Evolutionary conservation across 2,329 filamentous ascomycete genomes (phyloP), one percentile per base, ranked within the genome.

Genomic region (Xylariaceae sp.): DNA sequence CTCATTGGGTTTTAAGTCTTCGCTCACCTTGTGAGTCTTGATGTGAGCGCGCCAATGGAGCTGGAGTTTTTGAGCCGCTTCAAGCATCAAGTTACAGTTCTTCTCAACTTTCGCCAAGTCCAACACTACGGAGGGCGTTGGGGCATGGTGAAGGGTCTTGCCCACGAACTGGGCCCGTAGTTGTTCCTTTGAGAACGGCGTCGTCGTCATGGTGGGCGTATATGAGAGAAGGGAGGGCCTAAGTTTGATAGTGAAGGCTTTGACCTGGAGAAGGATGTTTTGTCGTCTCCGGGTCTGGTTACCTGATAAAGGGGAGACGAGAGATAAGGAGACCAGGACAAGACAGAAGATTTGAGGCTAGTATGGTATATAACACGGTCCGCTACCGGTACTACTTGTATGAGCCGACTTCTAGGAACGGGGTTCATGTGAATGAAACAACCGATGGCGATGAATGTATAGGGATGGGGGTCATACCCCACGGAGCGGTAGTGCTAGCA

Each of bases 11-110:
- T 63, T 49, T 40, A 42, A 53, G 49, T 47, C 9, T 44, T 27
- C n/a, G 37, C 65, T 53, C 70, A 86, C 86, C 75, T 94, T 94
- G 70, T 94, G 89, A 27, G 87, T 91, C 72, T 94, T 94, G 56
- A 92, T 83, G 68, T 94, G 89, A 1, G 86, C 85, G 55, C 89
- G 76, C 74, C 89, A 92, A 5, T 77, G 79, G 29, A 91, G 75
- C 0, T 77, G 74, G 11, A 91, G 71, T 48, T 72, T 71, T 41
- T 77, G 68, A 11, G 80, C 78, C 0, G 87, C 80, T 9, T 83
- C 74, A 5, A 90, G 79, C 87, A 94, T 91, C 37, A 81, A 75
- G 57, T 75, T 71, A 70, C 88, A 92, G 65, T 92, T 90, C 47
- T 77, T 73, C 52, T 80, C 74, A 29, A 89, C 72, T 42, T 86